Conservation (phyloP, 169 alveolate genomes). For the Cryptosporidium sp. region DNA sequence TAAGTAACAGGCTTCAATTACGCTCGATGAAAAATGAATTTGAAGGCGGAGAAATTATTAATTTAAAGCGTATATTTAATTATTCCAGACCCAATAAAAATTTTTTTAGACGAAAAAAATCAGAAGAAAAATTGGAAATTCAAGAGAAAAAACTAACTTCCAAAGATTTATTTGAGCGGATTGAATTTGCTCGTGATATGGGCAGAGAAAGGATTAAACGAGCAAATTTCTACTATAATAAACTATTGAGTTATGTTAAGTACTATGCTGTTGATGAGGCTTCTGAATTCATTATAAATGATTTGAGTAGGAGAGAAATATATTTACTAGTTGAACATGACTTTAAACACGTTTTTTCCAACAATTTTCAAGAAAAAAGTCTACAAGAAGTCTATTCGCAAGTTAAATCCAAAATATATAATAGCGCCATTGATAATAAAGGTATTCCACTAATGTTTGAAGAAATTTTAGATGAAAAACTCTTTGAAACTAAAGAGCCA, state of each 20-base stretch:
- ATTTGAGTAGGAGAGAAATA: background rate
- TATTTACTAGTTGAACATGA: background rate
- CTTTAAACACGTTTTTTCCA: background rate
- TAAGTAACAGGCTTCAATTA: background rate
- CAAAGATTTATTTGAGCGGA: constrained; percentile 26
- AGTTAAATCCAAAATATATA: background rate
- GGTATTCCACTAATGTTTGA: background rate
- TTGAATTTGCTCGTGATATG: constrained; percentile 50
- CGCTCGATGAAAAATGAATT: background rate
- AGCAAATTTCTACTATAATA: constrained; percentile 17
- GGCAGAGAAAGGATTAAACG: constrained; percentile 48
- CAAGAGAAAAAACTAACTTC: constrained; percentile 20
- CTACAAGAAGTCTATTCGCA: constrained; percentile 7
- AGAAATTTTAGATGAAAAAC: background rate
- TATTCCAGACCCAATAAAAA: background rate
- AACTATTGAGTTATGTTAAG: constrained; percentile 3
- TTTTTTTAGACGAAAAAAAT: background rate
- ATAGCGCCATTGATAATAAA: background rate
- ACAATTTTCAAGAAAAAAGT: background rate
- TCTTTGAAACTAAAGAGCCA: background rate
- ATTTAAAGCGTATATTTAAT: background rate
- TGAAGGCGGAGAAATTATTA: background rate
- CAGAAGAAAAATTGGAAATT: background rate
- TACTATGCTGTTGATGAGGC: constrained; percentile 22
- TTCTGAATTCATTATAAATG: constrained; percentile 10